Evolutionary conservation across 1,139 yeast species (phyloP), one percentile per base, ranked within the genome.

Genomic region (Diutina ranongensis): DNA sequence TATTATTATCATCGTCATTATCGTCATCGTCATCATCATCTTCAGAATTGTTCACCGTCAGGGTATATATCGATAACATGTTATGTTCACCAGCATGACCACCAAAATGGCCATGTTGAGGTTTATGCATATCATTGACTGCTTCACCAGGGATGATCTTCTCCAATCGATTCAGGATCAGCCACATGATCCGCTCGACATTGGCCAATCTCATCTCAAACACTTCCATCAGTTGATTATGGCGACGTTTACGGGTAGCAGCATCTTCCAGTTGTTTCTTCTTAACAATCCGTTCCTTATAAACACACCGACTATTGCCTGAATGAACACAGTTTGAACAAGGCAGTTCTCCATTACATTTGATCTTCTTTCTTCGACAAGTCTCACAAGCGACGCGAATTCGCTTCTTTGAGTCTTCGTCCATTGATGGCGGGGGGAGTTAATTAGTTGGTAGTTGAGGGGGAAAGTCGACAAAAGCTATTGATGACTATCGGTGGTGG

Each of bases 321-420:
- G 34, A 21, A 10, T 44, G 20, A 28, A 15, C 27, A 45, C 65
- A 61, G 48, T 57, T 56, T 35, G 52, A 44, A 27, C 65, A 61
- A 1, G 61, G 62, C 3, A 15, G 18, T 9, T 47, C 50, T 4
- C 63, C 63, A 40, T 60, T 57, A 46, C 65, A 61, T 42, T 55
- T 53, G 36, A 42, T 42, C 36, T 42, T 42, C 45, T 42, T 42
- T 9, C 34, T 20, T 7, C 45, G 36, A 44, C 47, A 46, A 13
- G 27, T 21, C 4, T 45, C 44, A 35, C 47, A 46, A 4, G 47
- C 47, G n/a, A 42, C 45, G 13, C 45, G 27, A 10, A 28, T 42
- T 16, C 36, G 35, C 15, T 42, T 42, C 9, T 38, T 38, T 21
- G 27, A 15, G 16, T 38, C 32, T 8, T 38, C 42, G 16, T 35